Base-by-base conservation (phyloP, 1,284 basidiomycete species). In the Puccinia sorghi region DNA sequence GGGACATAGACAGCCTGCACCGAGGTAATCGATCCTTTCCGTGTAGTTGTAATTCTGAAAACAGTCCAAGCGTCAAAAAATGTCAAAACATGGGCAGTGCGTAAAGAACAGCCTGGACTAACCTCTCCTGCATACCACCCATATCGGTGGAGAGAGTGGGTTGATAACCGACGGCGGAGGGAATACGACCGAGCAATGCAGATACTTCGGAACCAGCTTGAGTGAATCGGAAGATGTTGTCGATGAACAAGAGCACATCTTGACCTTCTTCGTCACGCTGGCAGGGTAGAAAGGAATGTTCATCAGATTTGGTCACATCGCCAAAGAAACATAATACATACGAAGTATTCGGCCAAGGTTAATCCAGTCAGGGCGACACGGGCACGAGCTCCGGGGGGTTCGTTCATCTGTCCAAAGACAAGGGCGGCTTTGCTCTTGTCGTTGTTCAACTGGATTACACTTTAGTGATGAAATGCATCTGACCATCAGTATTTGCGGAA, bases 341-440 rank as follows among this genome's bases (percentile, higher is more conserved):
- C 76, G 96, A 99, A 99, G 89, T 98, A 99, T 88, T 99, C 96
- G 83, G 96, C 96, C 83, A 98, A 97, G 85, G 96, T 98, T 81
- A 99, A 88, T 87, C 96, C 96, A 84, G 96, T 98, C 84, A 99
- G 90, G 81, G 96, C 96, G 84, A 98, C 96, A 92, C 96, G 96
- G 85, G 96, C 96, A 92, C 96, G 95, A 84, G 96, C 96, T 90
- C 96, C 96, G 84, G 96, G 96, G 86, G 96, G 96, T 89, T 99
- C 96, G 89, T 99, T 99, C 96, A 99, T 99, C 88, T 99, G 96
- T 89, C 96, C 96, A 89, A 99, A 99, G 83, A 99, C 96, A 82
- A 99, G 91, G 84, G 96, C 95, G 87, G 97, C 96, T 90, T 99
- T 98, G 86, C 96, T 98, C 80, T 83, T 83, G 82, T 83, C 83